Conservation (phyloP, 768 basidiomycete species). For the Thelephora ganbajun region DNA sequence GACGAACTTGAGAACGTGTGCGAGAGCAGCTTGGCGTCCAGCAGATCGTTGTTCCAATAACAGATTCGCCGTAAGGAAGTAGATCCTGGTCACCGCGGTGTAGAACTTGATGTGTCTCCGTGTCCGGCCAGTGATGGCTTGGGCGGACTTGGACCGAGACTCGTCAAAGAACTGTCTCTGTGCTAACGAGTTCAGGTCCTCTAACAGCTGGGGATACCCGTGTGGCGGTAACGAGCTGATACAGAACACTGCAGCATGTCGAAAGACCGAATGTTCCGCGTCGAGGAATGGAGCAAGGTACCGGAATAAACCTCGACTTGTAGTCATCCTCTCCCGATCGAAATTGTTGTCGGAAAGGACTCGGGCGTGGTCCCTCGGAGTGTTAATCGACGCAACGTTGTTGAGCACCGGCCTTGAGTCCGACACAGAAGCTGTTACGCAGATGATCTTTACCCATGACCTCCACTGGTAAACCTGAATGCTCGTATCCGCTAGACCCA, state of each 20-base stretch:
- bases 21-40: conserved; percentile 57
- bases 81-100: conserved; percentile 81
- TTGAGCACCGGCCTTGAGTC: conserved; percentile 45
- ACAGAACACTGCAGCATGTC: conserved; percentile 76
- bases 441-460: conserved; percentile 74
- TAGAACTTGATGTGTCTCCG: conserved; percentile 68
- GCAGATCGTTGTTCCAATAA: conserved; percentile 57
- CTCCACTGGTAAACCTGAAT: conserved; percentile 64
- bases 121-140: conserved; percentile 34
- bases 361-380: conserved; percentile 45
- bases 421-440: conserved; percentile 58
- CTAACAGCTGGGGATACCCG: conserved; percentile 69
- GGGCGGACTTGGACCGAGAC: conserved; percentile 32
- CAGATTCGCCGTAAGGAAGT: conserved; percentile 69
- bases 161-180: conserved; percentile 81
- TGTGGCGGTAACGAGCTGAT: conserved; percentile 75
- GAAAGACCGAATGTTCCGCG: conserved; percentile 70
- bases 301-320: conserved; percentile 70
- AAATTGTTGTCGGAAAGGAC: conserved; percentile 62
- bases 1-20: conserved; percentile 77
- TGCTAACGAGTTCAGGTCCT: conserved; percentile 70
- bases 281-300: conserved; percentile 81
- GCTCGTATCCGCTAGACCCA: conserved; percentile 40
- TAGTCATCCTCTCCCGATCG: conserved; percentile 71
- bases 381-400: conserved; percentile 17